Evolutionary conservation across 2,329 filamentous ascomycete species (phyloP), one percentile per base, ranked within the genome.

Genomic region (Bipolaris cookei): DNA sequence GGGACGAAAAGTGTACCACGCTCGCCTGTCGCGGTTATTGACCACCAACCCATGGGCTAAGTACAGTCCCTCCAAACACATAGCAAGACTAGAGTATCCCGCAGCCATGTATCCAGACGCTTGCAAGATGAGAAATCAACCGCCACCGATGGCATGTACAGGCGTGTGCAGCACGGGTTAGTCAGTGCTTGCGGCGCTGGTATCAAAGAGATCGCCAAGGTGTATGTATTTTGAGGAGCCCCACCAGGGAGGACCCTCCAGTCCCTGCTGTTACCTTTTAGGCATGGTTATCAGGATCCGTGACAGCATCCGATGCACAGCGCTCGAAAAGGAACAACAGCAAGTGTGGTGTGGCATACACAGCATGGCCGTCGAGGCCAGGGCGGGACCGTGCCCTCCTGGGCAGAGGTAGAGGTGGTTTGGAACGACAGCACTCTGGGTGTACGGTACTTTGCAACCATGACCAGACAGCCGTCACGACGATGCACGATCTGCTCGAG

Each of bases 261-360:
- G 41, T 52, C 54, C 54, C 47, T 56, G 48, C 37, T 47, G 13
- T 43, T 23, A 21, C 28, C 8, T 48, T 53, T 30, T 53, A 47
- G 43, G 35, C 21, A 53, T 48, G 54, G 54, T 23, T 54, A 11
- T 28, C 20, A 48, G 54, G 48, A 54, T 16, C 49, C 49, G 54
- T 16, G 20, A 38, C 34, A 28, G 38, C 49, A 42, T 53, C 37
- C 11, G 13, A 47, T 54, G 54, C 54, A 54, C 37, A 57, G 16
- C 37, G 54, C 49, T 53, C 30, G 43, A 57, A 57, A 44, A 46
- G 54, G 54, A 57, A 57, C 18, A 37, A 45, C 41, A 47, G 23
- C 41, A 54, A 37, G 43, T 34, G 16, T 57, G 41, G 50, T 51
- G 54, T 53, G 39, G 49, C 54, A 44, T 38, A 16, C 35, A 28